Percentiles rank a stretch among this genome's conserved stretches.
Conservation (phyloP, 768 basidiomycete species). For the Tricholoma hemisulphureum region DNA sequence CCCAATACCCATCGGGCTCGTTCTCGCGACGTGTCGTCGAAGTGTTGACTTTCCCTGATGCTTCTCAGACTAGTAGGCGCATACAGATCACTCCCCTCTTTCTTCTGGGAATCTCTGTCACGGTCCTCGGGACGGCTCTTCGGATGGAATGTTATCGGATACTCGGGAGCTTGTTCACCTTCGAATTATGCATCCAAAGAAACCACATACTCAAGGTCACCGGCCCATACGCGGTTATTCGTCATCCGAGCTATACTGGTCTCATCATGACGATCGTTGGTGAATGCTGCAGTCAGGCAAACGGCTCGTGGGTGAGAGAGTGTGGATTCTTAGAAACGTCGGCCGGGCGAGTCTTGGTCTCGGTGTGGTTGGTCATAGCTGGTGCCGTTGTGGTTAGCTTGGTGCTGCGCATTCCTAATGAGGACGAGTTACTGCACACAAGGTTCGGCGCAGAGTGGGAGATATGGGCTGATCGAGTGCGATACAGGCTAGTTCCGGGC, state of each 20-base stretch:
- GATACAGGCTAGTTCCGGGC: slow-evolving; percentile 32
- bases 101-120: slow-evolving; percentile 30
- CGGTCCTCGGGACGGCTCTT: slow-evolving; percentile 30
- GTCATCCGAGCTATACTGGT: slow-evolving; percentile 41
- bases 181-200: slow-evolving; percentile 34
- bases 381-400: slow-evolving; percentile 25
- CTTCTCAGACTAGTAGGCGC: slow-evolving; percentile 7
- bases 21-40: slow-evolving; percentile 19
- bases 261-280: slow-evolving; percentile 32
- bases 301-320: slow-evolving; percentile 34
- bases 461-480: slow-evolving; percentile 29
- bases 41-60: slow-evolving; percentile 11
- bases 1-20: slow-evolving; percentile 11
- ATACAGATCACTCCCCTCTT: slow-evolving; percentile 28
- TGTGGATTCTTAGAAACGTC: slow-evolving; percentile 28
- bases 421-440: slow-evolving; percentile 33
- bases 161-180: slow-evolving; percentile 38
- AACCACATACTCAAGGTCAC: slow-evolving; percentile 33
- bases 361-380: slow-evolving; percentile 25
- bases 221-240: slow-evolving; percentile 37
- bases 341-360: slow-evolving; percentile 13
- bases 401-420: slow-evolving; percentile 28
- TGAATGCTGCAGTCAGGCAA: slow-evolving; percentile 21
- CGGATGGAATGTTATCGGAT: slow-evolving; percentile 34
- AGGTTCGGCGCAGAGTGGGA: slow-evolving; percentile 29